phyloP scores from a whole-genome alignment of 164 flowering plant species.

The Liquidambar formosana region DNA sequence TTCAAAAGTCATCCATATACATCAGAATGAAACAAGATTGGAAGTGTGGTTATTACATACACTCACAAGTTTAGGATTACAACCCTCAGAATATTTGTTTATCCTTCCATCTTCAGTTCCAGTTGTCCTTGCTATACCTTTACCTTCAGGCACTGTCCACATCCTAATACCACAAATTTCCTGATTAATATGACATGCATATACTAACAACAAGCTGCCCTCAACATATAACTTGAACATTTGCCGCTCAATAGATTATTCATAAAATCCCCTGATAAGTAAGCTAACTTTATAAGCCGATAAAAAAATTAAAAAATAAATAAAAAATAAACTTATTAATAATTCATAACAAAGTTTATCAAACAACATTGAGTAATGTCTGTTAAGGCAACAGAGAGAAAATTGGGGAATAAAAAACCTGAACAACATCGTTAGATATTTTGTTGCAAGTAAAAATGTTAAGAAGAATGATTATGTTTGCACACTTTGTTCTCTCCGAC shows the following conservation, averaged over 20 bases:
- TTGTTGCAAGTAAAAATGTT: not conserved
- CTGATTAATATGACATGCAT: slow-evolving; percentile 3
- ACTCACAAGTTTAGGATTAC: slow-evolving; percentile 37
- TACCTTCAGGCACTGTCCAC: slow-evolving; percentile 43
- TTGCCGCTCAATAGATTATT: not conserved
- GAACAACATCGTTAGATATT: not conserved
- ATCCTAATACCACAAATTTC: slow-evolving; percentile 31
- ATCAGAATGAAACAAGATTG: not conserved
- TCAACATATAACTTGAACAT: not conserved
- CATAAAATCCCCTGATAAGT: not conserved
- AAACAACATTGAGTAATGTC: not conserved
- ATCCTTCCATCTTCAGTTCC: slow-evolving; percentile 17
- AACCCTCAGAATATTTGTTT: slow-evolving; percentile 25
- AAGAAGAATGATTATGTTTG: no score
- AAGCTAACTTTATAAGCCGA: not conserved
- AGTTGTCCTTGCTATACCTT: slow-evolving; percentile 15
- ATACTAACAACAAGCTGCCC: not conserved
- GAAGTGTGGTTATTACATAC: not conserved
- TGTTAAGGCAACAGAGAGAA: not conserved
- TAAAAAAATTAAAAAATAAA: no score
- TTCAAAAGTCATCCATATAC: no score
- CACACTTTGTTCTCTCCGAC: no score
- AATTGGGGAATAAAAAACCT: not conserved
- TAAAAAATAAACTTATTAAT: no score
- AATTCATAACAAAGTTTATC: no score